These are phyloP conservation scores for Verticillium alfalfae DNA, from an alignment of 2,329 filamentous ascomycete genomes.

Conservation along the genomic window DNA sequence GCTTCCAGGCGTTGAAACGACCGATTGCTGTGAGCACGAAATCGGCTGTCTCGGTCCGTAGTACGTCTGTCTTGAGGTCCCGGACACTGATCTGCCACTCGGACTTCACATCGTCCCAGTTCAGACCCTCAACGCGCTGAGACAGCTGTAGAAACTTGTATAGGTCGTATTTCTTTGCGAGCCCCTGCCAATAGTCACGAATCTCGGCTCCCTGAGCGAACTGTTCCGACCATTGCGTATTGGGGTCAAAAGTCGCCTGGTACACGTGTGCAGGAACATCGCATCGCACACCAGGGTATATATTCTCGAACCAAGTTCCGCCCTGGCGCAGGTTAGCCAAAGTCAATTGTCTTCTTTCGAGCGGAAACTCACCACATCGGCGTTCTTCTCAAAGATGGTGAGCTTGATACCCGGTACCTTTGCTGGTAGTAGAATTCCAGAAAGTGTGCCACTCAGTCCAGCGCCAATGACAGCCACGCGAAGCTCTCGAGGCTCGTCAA, in stretches of 20 bases:
- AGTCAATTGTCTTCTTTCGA: not conserved
- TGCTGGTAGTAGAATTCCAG: constrained; percentile 59
- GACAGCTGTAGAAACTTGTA: constrained; percentile 51
- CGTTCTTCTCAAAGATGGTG: constrained; percentile 63
- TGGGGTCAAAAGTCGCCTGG: constrained; percentile 62
- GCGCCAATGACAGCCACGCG: constrained; percentile 60
- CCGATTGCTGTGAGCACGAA: constrained; percentile 60
- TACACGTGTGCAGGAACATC: constrained; percentile 67
- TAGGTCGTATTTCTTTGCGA: constrained; percentile 60
- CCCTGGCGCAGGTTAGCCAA: constrained; percentile 23
- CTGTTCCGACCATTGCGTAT: constrained; percentile 62
- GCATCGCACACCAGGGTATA: constrained; percentile 61
- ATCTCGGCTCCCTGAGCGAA: constrained; percentile 66
- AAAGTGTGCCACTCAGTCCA: constrained; percentile 56
- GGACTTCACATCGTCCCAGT: constrained; percentile 46
- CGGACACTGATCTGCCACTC: constrained; percentile 50
- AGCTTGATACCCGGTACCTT: constrained; percentile 65
- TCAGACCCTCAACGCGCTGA: constrained; percentile 47
- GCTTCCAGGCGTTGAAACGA: constrained; percentile 59
- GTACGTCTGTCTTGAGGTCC: constrained; percentile 29
- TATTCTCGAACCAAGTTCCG: constrained; percentile 49
- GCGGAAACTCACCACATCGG: constrained; percentile 49
- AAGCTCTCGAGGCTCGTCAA: constrained; percentile 41
- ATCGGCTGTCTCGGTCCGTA: constrained; percentile 45
- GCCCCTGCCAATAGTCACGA: constrained; percentile 56